phyloP scores from a whole-genome alignment of 805 yeast genomes.

The Saccharomycopsis synnaedendra region DNA sequence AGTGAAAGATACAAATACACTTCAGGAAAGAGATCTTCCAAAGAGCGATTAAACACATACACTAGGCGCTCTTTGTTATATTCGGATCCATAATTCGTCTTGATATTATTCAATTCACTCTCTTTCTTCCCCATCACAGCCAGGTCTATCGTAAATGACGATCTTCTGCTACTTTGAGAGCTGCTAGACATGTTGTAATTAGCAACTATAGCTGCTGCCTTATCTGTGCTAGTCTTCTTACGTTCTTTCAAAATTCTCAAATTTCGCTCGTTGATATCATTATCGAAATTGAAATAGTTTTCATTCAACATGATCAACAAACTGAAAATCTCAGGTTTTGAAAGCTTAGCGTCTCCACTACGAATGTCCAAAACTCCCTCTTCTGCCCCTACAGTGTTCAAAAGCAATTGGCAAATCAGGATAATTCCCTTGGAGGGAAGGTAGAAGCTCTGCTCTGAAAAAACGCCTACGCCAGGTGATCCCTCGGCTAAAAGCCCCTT shows the following conservation, averaged over 20 bases:
- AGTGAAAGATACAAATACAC: constrained; percentile 12
- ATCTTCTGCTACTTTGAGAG: constrained; percentile 8
- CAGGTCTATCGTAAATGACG: constrained; percentile 10
- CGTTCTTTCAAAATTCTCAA: constrained; percentile 6
- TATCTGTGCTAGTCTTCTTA: neutral
- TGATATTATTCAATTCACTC: constrained; percentile 7
- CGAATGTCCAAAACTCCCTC: constrained; percentile 5
- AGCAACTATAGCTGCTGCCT: neutral
- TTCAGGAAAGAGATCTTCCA: constrained; percentile 16
- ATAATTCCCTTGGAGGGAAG: constrained; percentile 15
- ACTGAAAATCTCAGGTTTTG: constrained; percentile 15
- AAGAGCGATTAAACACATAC: constrained; percentile 14
- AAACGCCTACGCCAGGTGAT: constrained; percentile 2
- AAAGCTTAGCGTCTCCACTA: constrained; percentile 2
- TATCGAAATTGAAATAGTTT: constrained; percentile 17
- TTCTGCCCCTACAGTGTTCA: constrained; percentile 9
- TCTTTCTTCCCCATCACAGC: constrained; percentile 3
- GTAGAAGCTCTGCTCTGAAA: constrained; percentile 4
- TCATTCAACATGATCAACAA: constrained; percentile 15
- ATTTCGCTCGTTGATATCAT: constrained; percentile 13
- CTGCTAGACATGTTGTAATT: neutral
- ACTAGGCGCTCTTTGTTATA: constrained; percentile 12
- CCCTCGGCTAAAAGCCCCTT: constrained; percentile 8
- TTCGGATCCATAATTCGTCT: constrained; percentile 10
- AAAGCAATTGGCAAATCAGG: constrained; percentile 10